These are phyloP conservation scores for Yamadazyma oceani DNA, from an alignment of 1,139 yeast genomes.

Conservation along the genomic window DNA sequence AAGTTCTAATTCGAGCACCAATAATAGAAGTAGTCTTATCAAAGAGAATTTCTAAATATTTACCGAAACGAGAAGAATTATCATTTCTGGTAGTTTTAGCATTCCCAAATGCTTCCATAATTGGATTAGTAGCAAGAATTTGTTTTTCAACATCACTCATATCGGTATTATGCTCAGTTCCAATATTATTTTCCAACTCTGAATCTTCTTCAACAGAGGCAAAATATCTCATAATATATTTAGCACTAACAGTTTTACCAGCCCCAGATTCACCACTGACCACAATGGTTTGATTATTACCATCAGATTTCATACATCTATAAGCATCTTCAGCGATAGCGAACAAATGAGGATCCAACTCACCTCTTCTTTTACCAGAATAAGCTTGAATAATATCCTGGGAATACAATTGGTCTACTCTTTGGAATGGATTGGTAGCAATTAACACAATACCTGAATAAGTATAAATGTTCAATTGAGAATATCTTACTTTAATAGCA, in stretches of 20 bases:
- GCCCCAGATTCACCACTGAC: conserved; percentile 99
- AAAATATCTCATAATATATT: conserved; percentile 95
- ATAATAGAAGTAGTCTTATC: conserved; percentile 72
- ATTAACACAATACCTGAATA: conserved; percentile 96
- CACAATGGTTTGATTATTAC: conserved; percentile 88
- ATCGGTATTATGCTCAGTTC: conserved; percentile 56
- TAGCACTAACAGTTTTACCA: conserved; percentile 96
- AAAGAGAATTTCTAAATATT: conserved; percentile 88
- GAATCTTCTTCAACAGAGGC: conserved; percentile 84
- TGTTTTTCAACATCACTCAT: conserved; percentile 93
- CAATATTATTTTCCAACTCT: conserved; percentile 33
- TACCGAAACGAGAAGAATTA: conserved; percentile 96
- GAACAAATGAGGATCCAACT: conserved; percentile 92
- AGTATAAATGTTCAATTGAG: conserved; percentile 88
- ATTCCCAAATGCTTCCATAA: conserved; percentile 98
- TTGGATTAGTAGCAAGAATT: conserved; percentile 95
- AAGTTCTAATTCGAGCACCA: conserved; percentile 94
- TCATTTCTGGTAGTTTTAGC: conserved; percentile 97
- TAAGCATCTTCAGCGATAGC: conserved; percentile 99
- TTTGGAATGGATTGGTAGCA: conserved; percentile 94
- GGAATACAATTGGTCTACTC: conserved; percentile 86
- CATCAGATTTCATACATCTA: conserved; percentile 85
- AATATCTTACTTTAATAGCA: conserved; percentile 86
- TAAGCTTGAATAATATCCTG: conserved; percentile 92
- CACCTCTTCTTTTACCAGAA: conserved; percentile 90